These are phyloP conservation scores for Favolaschia claudopus DNA, from an alignment of 768 basidiomycete species.

Conservation along the genomic window DNA sequence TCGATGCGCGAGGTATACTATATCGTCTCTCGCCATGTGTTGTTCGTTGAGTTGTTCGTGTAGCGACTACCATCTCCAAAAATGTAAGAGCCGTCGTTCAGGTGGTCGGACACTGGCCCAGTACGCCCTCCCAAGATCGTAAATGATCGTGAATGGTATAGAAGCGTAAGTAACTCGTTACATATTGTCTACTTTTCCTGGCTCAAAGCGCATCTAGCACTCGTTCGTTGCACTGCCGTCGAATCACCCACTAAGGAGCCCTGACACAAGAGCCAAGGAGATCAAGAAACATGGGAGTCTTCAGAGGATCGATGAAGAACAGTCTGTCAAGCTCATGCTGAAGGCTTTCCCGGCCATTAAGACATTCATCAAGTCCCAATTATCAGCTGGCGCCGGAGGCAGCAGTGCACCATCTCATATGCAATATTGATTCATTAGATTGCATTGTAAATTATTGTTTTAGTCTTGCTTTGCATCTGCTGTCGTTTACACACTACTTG, in stretches of 20 bases:
- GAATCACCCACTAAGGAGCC: slow-evolving; percentile 61
- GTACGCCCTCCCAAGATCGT: slow-evolving; percentile 63
- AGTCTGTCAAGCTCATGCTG: slow-evolving; percentile 79
- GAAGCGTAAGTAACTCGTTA: slow-evolving; percentile 53
- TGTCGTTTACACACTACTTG: no score
- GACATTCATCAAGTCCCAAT: slow-evolving; percentile 51
- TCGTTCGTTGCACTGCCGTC: slow-evolving; percentile 76
- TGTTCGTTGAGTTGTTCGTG: neutral
- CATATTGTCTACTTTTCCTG: neutral
- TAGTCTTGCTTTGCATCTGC: no score
- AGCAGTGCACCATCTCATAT: slow-evolving; percentile 13
- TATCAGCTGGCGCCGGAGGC: no score
- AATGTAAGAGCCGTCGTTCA: slow-evolving; percentile 78
- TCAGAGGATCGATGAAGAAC: slow-evolving; percentile 67
- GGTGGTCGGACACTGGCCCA: slow-evolving; percentile 72
- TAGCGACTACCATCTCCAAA: slow-evolving; percentile 63
- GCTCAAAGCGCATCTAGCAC: slow-evolving; percentile 52
- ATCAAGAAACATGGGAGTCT: slow-evolving; percentile 72
- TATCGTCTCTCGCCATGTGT: neutral
- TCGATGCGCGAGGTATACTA: slow-evolving; percentile 73
- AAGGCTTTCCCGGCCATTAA: slow-evolving; percentile 71
- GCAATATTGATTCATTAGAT: no score
- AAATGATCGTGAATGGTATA: slow-evolving; percentile 76
- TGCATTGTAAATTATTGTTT: no score
- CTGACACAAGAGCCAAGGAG: slow-evolving; percentile 48